These are phyloP conservation scores for Hypoxylon lienhwacheense DNA, from an alignment of 495 filamentous ascomycete genomes.

Conservation along the genomic window DNA sequence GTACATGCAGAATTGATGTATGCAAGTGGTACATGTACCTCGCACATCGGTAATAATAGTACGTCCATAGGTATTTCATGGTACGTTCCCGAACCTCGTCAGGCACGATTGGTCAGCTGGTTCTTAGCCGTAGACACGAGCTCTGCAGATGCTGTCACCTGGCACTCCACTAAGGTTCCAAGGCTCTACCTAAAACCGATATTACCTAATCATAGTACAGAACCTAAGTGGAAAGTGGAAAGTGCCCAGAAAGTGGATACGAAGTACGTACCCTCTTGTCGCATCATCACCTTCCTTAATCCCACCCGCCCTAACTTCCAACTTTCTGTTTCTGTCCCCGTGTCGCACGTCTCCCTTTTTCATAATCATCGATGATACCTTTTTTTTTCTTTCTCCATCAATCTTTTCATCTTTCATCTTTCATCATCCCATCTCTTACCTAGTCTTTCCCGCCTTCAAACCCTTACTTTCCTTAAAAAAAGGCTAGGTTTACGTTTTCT, in stretches of 20 bases:
- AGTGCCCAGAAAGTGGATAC: no score
- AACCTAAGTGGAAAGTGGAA: no score
- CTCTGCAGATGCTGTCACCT: no score
- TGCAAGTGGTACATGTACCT: slow-evolving; percentile 8
- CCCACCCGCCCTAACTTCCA: no score
- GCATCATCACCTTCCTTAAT: slow-evolving; percentile 25
- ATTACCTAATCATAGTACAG: no score
- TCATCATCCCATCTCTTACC: slow-evolving; percentile 20
- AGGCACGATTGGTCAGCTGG: slow-evolving; percentile 26
- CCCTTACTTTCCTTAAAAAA: slow-evolving; percentile 28
- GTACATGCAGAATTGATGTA: no score
- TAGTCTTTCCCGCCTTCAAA: slow-evolving; percentile 27
- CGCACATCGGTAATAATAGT: not conserved
- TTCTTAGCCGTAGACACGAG: no score
- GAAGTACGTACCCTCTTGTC: slow-evolving; percentile 6
- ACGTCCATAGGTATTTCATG: not conserved
- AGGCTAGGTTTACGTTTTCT: slow-evolving; percentile 12
- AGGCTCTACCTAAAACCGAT: no score
- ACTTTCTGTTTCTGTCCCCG: slow-evolving; percentile 12
- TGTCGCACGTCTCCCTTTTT: slow-evolving; percentile 31
- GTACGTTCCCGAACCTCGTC: not conserved
- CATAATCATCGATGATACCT: slow-evolving; percentile 14
- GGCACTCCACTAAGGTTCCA: not conserved
- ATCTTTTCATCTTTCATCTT: slow-evolving; percentile 7
- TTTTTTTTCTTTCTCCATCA: slow-evolving; percentile 9